Percentiles rank a stretch among this genome's conserved stretches.
Conservation (phyloP, 2,329 filamentous ascomycete species). For the Ciborinia camelliae region DNA sequence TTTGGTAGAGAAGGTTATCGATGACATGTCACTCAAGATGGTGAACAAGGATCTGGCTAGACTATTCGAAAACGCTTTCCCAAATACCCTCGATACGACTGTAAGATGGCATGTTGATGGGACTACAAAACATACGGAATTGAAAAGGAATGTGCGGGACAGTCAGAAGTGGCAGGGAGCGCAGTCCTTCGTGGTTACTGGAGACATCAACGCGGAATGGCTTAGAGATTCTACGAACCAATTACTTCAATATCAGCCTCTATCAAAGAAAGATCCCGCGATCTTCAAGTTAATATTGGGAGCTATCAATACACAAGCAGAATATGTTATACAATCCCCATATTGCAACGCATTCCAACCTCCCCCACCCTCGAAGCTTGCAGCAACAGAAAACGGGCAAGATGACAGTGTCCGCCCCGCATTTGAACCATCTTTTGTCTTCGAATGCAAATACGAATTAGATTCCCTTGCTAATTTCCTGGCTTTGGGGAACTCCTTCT, state of each 20-base stretch:
- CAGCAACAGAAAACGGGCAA: constrained; percentile 72
- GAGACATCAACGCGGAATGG: constrained; percentile 92
- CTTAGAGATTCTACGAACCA: constrained; percentile 92
- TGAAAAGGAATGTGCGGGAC: constrained; percentile 44
- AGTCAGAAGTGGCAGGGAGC: constrained; percentile 73
- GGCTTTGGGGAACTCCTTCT: constrained; percentile 79
- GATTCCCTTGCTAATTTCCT: constrained; percentile 94
- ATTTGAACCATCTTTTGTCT: constrained; percentile 82
- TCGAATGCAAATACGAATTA: constrained; percentile 98
- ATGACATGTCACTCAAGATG: constrained; percentile 75
- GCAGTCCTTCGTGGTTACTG: constrained; percentile 90
- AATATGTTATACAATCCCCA: constrained; percentile 89
- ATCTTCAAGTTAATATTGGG: constrained; percentile 81
- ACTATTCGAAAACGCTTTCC: constrained; percentile 92
- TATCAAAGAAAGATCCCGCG: constrained; percentile 76
- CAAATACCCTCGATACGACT: constrained; percentile 71
- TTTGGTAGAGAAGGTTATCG: constrained; percentile 82
- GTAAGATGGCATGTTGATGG: constrained; percentile 66
- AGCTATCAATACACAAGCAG: constrained; percentile 92
- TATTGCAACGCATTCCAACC: constrained; percentile 99
- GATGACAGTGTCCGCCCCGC: constrained; percentile 79
- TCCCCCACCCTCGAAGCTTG: constrained; percentile 75
- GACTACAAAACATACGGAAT: constrained; percentile 39
- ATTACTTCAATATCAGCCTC: constrained; percentile 79
- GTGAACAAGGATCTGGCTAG: constrained; percentile 83